Evolutionary conservation across 2,329 filamentous ascomycete genomes (phyloP).

Genomic region (Pseudonectria foliicola): DNA sequence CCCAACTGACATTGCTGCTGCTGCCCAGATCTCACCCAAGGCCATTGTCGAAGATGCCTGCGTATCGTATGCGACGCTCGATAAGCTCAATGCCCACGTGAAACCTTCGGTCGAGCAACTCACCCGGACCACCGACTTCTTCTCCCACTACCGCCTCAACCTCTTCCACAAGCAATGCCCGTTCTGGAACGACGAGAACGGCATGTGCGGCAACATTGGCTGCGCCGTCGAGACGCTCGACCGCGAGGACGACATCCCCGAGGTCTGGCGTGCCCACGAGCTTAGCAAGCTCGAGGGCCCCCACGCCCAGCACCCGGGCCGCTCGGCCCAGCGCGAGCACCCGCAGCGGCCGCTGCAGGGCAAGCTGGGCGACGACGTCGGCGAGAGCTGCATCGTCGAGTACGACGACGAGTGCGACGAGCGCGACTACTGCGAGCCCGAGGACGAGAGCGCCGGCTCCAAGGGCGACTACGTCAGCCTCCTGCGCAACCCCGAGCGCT

Average conservation of each 20-base stretch:
- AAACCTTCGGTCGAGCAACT: slow-evolving; percentile 73
- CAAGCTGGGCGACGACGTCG: slow-evolving; percentile 74
- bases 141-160: slow-evolving; percentile 93
- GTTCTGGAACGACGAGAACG: slow-evolving; percentile 90
- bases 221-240: slow-evolving; percentile 94
- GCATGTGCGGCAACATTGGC: slow-evolving; percentile 94
- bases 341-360: slow-evolving; percentile 72
- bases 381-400: slow-evolving; percentile 94
- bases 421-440: slow-evolving; percentile 91
- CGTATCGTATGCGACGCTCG: slow-evolving; percentile 85
- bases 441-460: slow-evolving; percentile 77
- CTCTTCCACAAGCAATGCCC: slow-evolving; percentile 91
- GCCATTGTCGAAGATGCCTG: slow-evolving; percentile 91
- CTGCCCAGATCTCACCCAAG: slow-evolving; percentile 70
- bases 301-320: slow-evolving; percentile 80
- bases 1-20: slow-evolving; percentile 30
- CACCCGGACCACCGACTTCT: slow-evolving; percentile 88
- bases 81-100: slow-evolving; percentile 70
- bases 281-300: slow-evolving; percentile 89
- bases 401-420: slow-evolving; percentile 97
- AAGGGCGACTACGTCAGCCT: slow-evolving; percentile 97
- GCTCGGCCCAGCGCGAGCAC: slow-evolving; percentile 62
- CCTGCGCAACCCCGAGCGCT: slow-evolving; percentile 86
- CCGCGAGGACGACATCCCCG: slow-evolving; percentile 88
- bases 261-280: slow-evolving; percentile 85